Percentiles rank a stretch among this genome's conserved stretches.
These are phyloP conservation scores for Fusarium sp. DNA, from an alignment of 2,329 filamentous ascomycete genomes.

Conservation along the genomic window DNA sequence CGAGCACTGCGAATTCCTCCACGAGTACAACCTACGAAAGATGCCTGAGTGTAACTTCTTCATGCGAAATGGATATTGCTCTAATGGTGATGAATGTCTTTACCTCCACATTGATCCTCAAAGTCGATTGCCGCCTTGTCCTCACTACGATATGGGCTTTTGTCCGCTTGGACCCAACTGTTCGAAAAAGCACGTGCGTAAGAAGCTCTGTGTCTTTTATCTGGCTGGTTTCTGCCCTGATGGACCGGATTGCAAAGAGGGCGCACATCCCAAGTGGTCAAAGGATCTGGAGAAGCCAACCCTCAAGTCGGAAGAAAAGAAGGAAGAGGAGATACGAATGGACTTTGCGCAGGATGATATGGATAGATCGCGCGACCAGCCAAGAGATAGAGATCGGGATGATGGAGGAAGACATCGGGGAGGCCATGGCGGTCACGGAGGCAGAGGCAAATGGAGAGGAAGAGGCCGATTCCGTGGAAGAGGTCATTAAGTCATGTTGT, in stretches of 20 bases:
- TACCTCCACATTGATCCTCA: conserved; percentile 91
- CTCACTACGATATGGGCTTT: conserved; percentile 94
- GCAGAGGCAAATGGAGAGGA: conserved; percentile 55
- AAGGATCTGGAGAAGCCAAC: conserved; percentile 80
- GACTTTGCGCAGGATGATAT: conserved; percentile 53
- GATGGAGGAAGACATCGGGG: conserved; percentile 50
- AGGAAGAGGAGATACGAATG: conserved; percentile 58
- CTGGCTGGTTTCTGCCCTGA: conserved; percentile 95
- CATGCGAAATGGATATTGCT: conserved; percentile 91
- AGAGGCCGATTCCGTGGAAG: conserved; percentile 53
- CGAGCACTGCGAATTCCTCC: conserved; percentile 94
- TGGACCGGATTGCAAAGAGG: conserved; percentile 77
- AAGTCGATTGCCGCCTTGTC: conserved; percentile 81
- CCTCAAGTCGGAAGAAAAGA: conserved; percentile 74
- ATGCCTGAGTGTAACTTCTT: conserved; percentile 99
- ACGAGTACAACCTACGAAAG: conserved; percentile 97
- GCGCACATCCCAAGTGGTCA: conserved; percentile 85
- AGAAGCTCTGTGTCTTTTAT: conserved; percentile 84
- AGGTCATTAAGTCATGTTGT: conserved; percentile 43
- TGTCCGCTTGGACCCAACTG: conserved; percentile 90
- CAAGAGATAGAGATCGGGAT: conserved; percentile 44
- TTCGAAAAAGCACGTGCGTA: conserved; percentile 87
- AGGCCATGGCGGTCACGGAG: conserved; percentile 42
- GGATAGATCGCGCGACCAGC: conserved; percentile 51
- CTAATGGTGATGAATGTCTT: conserved; percentile 95